Conservation (phyloP, 768 basidiomycete genomes). For the Rhodotorula sphaerocarpa region DNA sequence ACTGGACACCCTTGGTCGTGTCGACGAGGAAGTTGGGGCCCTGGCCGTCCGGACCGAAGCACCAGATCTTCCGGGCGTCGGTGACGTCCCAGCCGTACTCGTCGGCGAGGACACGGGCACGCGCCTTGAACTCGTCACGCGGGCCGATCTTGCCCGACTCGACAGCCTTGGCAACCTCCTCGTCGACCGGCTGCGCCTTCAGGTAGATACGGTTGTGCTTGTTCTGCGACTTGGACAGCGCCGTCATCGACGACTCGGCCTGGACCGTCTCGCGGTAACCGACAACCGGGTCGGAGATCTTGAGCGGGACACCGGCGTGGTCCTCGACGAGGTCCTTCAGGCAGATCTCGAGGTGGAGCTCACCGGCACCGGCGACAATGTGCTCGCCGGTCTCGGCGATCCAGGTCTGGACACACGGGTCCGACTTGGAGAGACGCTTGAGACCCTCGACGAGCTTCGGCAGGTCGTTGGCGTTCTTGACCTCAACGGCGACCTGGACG, state of each 20-base stretch:
- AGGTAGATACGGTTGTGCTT: conserved; percentile 98
- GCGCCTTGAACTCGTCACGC: conserved; percentile 95
- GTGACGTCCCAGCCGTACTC: conserved; percentile 98
- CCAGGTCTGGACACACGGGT: conserved; percentile 97
- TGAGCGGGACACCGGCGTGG: conserved; percentile 97
- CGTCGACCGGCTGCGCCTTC: conserved; percentile 85
- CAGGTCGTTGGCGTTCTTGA: conserved; percentile 97
- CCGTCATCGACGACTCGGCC: conserved; percentile 87
- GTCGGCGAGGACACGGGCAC: conserved; percentile 91
- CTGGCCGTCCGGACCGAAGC: conserved; percentile 96
- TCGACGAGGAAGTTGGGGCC: conserved; percentile 96
- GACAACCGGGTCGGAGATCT: conserved; percentile 93
- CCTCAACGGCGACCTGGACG: conserved; percentile 96
- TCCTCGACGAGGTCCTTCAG: conserved; percentile 99
- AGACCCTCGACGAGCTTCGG: conserved; percentile 99
- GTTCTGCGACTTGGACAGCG: conserved; percentile 98
- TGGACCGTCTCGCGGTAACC: conserved; percentile 96
- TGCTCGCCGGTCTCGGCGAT: conserved; percentile 88
- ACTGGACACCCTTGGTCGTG: conserved; percentile 85
- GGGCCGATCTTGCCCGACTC: conserved; percentile 74
- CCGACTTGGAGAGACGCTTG: conserved; percentile 99
- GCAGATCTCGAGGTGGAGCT: conserved; percentile 98
- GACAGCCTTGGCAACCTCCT: conserved; percentile 88
- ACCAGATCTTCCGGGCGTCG: conserved; percentile 99
- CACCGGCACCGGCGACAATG: conserved; percentile 98